Conservation (phyloP, 2,329 filamentous ascomycete species). For the Paraphoma sp. region DNA sequence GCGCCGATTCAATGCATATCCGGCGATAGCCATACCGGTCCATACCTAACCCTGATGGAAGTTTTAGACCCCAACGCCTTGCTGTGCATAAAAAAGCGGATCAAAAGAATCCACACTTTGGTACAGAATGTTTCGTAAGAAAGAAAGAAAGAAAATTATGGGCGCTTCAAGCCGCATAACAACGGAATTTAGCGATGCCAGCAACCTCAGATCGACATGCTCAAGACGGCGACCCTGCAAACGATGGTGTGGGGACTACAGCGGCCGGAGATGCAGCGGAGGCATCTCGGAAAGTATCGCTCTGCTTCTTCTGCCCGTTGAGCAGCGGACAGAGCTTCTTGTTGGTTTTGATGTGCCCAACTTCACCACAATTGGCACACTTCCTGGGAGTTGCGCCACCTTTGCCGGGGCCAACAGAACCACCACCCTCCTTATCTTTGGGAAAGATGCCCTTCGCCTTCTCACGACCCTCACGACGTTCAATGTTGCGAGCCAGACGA, state of each 20-base stretch:
- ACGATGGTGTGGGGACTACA: constrained; percentile 18
- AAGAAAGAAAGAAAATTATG: background rate
- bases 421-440: constrained; percentile 37
- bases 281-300: constrained; percentile 46
- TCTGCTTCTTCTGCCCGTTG: constrained; percentile 47
- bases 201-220: no score
- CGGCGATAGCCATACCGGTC: background rate
- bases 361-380: constrained; percentile 96
- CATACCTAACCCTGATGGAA: background rate
- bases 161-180: background rate
- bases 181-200: no score
- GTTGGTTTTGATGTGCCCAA: constrained; percentile 98
- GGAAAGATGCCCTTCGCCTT: constrained; percentile 74
- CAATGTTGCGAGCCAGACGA: constrained; percentile 88
- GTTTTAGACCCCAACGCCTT: constrained; percentile 8
- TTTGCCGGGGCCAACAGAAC: constrained; percentile 25
- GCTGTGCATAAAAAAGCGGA: constrained; percentile 10
- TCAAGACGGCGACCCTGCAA: constrained; percentile 16
- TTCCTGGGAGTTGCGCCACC: constrained; percentile 72
- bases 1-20: background rate
- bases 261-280: constrained; percentile 34
- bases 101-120: background rate
- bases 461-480: constrained; percentile 86
- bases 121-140: background rate
- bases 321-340: constrained; percentile 69